Evolutionary conservation across 225 moss, liverwort and hornwort species (phyloP).

Genomic region (Ulota crispa): DNA sequence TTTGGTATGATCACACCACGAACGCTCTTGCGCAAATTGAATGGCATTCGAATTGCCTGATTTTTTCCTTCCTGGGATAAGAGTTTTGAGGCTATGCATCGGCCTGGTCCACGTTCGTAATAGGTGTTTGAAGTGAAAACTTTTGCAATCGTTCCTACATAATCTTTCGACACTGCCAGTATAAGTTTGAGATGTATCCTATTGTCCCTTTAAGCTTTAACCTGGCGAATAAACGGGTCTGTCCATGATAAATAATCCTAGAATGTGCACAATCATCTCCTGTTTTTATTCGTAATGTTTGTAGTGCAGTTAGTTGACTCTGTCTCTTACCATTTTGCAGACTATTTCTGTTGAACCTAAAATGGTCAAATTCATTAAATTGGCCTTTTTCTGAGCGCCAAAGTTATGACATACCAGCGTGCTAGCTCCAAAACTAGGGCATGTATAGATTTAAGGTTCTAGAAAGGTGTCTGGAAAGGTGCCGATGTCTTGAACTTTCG

Average conservation of each 20-base stretch:
- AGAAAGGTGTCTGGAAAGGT: no score
- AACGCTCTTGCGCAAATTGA: background rate
- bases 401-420: no score
- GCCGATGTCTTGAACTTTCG: no score
- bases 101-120: background rate
- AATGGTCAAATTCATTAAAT: no score
- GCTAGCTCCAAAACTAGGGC: no score
- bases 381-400: no score
- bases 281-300: background rate
- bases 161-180: background rate
- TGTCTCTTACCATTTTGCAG: background rate
- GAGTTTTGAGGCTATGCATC: slow-evolving; percentile 1
- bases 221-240: background rate
- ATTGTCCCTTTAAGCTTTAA: background rate
- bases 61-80: background rate
- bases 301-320: background rate
- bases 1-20: background rate
- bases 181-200: background rate
- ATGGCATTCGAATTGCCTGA: background rate
- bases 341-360: background rate
- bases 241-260: background rate
- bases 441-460: no score
- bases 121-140: background rate
- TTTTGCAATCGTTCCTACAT: background rate
- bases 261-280: background rate